Percentiles rank a stretch among this genome's conserved stretches.
Evolutionary conservation across 1,284 basidiomycete genomes (phyloP).

Genomic region (Ceratobasidium papillatum): DNA sequence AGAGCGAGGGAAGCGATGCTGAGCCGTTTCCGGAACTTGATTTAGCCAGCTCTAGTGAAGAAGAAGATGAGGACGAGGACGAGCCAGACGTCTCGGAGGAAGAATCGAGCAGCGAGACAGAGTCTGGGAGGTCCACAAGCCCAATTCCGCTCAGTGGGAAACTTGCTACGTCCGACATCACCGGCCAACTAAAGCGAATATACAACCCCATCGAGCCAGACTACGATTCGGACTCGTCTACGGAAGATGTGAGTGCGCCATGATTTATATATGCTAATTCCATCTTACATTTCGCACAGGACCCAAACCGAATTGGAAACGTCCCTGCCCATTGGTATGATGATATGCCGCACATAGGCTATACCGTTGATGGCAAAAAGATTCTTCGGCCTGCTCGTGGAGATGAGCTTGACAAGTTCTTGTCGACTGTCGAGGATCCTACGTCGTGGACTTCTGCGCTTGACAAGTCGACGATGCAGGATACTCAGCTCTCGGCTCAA

Average conservation of each 20-base stretch:
- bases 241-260: conserved; percentile 82
- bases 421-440: conserved; percentile 93
- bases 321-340: conserved; percentile 99
- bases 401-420: conserved; percentile 97
- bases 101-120: conserved; percentile 53
- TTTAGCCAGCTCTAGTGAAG: conserved; percentile 59
- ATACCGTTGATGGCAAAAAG: conserved; percentile 94
- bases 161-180: conserved; percentile 79
- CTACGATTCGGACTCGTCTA: conserved; percentile 97
- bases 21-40: conserved; percentile 69
- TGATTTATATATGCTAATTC: conserved; percentile 36
- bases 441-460: conserved; percentile 93
- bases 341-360: conserved; percentile 98
- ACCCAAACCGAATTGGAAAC: conserved; percentile 93
- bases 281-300: conserved; percentile 57
- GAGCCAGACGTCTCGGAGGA: conserved; percentile 54
- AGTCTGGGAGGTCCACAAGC: conserved; percentile 46
- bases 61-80: conserved; percentile 51
- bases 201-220: conserved; percentile 96
- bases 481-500: conserved; percentile 87
- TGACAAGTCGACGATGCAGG: conserved; percentile 87
- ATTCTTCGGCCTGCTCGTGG: conserved; percentile 94
- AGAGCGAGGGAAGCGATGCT: conserved; percentile 52
- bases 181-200: conserved; percentile 87
- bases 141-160: conserved; percentile 65